Base-by-base conservation (phyloP, 1,139 yeast species). In the Hyphopichia wangnamkhiaoensis region DNA sequence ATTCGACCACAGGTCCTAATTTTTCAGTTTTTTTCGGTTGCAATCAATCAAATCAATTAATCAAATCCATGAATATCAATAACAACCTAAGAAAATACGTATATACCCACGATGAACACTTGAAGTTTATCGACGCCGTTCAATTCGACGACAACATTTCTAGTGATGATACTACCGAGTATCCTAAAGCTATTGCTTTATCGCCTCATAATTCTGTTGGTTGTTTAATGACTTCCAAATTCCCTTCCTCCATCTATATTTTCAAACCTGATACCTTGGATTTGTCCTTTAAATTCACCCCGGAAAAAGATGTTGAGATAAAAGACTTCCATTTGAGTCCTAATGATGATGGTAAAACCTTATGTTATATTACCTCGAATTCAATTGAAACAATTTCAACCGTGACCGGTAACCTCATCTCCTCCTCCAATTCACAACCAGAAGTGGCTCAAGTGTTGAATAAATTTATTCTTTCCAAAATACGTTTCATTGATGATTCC, bases 61-160 rank as follows among this genome's bases (percentile, higher is more conserved):
- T 59, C 71, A 83, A 61, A 64, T 71, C 64, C 48, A 73, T 53
- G 89, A 84, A 47, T 50, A 73, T 76, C 44, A 89, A 89, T 58
- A 82, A 81, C 53, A 90, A 86, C 61, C 60, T 89, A 51, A 68
- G 96, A 43, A 83, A 83, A 54, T 85, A 82, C 54, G 68, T 64
- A 18, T 79, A 67, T 53, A 65, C 65, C 30, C 71, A 68, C 38
- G 79, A 82, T 37, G 84, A 82, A 38, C 87, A 82, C 55, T 66
- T 84, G 51, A 68, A 74, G 44, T 80, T 80, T 49, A 67, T 72
- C n/a, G 82, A 76, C 40, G 79, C 86, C 16, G 79, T 78, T 20
- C 84, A 79, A 52, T 68, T 71, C 52, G 76, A 71, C 37, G 67
- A 61, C 29, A 62, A 58, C 14, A 52, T 64, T 33, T 44, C 43